phyloP scores from a whole-genome alignment of 2,329 filamentous ascomycete genomes.

The Aquanectria penicillioides region DNA sequence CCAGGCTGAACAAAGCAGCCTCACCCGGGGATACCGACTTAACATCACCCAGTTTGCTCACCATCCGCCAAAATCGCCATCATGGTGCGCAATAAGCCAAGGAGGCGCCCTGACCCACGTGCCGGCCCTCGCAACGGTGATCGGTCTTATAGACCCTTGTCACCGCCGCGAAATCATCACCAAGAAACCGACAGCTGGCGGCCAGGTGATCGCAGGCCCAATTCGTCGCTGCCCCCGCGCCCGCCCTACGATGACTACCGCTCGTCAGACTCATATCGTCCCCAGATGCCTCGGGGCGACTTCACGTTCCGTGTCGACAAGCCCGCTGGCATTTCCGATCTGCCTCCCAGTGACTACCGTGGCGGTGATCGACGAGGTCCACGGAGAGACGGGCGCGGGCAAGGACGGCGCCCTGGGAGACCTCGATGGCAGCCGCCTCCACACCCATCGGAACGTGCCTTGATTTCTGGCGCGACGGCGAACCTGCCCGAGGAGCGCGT shows the following conservation, averaged over 20 bases:
- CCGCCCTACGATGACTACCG: slow-evolving; percentile 38
- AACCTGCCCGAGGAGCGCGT: slow-evolving; percentile 57
- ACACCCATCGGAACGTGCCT: slow-evolving; percentile 58
- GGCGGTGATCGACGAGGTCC: slow-evolving; percentile 22
- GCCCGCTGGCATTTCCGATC: slow-evolving; percentile 58
- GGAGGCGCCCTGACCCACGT: slow-evolving; percentile 25
- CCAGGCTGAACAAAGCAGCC: slow-evolving; percentile 1
- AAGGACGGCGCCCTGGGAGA: slow-evolving; percentile 41
- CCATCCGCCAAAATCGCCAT: neutral
- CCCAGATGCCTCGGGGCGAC: slow-evolving; percentile 54
- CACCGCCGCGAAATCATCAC: slow-evolving; percentile 28
- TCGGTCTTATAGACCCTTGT: slow-evolving; percentile 26
- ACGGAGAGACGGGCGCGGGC: slow-evolving; percentile 41
- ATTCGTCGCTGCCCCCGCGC: slow-evolving; percentile 32
- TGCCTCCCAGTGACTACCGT: slow-evolving; percentile 32
- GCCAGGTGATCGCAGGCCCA: slow-evolving; percentile 30
- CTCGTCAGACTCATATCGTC: slow-evolving; percentile 42
- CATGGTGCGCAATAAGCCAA: slow-evolving; percentile 31
- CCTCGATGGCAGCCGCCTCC: slow-evolving; percentile 50
- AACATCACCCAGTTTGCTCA: neutral
- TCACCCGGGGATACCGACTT: too few species aligned
- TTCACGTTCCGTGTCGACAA: slow-evolving; percentile 67
- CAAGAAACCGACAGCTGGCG: slow-evolving; percentile 45
- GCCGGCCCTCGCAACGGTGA: slow-evolving; percentile 30
- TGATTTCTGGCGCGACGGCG: slow-evolving; percentile 57